Conservation (phyloP, 768 basidiomycete species). For the Goffeauzyma gilvescens region DNA sequence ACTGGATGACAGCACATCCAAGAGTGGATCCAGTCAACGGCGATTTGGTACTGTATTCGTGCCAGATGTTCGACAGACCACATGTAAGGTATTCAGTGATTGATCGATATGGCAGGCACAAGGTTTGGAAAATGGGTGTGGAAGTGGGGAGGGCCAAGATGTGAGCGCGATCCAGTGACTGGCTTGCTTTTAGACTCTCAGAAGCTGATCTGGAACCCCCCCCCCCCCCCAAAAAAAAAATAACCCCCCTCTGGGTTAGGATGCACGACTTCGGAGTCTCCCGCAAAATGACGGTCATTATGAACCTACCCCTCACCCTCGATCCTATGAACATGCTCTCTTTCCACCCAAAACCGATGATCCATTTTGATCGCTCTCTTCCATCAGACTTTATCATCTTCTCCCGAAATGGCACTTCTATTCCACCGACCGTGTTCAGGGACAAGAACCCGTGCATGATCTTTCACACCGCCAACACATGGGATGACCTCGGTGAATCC, state of each 20-base stretch:
- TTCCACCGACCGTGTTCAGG: constrained; percentile 22
- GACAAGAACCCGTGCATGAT: constrained; percentile 32
- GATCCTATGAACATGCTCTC: constrained; percentile 31
- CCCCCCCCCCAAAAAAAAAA: too few relatives aligned
- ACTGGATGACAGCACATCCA: constrained; percentile 75
- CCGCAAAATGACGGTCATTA: constrained; percentile 31
- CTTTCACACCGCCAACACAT: constrained; percentile 35
- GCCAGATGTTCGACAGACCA: constrained; percentile 26
- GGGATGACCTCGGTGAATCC: constrained; percentile 22
- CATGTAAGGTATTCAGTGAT: constrained; percentile 27
- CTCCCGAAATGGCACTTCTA: constrained; percentile 21
- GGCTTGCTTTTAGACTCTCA: too few relatives aligned
- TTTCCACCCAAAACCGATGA: constrained; percentile 25
- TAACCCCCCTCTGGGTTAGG: constrained; percentile 18
- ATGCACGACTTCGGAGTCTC: constrained; percentile 36
- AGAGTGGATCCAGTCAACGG: constrained; percentile 40
- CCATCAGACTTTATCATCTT: constrained; percentile 33
- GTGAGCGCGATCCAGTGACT: too few relatives aligned
- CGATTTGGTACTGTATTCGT: constrained; percentile 26
- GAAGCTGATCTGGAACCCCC: too few relatives aligned
- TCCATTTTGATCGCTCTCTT: constrained; percentile 28
- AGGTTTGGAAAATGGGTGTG: constrained; percentile 26
- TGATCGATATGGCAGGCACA: constrained; percentile 22
- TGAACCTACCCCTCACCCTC: constrained; percentile 34
- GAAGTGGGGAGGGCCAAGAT: constrained; percentile 27